Conservation (phyloP, 2,329 filamentous ascomycete species). For the Alternaria viburni region DNA sequence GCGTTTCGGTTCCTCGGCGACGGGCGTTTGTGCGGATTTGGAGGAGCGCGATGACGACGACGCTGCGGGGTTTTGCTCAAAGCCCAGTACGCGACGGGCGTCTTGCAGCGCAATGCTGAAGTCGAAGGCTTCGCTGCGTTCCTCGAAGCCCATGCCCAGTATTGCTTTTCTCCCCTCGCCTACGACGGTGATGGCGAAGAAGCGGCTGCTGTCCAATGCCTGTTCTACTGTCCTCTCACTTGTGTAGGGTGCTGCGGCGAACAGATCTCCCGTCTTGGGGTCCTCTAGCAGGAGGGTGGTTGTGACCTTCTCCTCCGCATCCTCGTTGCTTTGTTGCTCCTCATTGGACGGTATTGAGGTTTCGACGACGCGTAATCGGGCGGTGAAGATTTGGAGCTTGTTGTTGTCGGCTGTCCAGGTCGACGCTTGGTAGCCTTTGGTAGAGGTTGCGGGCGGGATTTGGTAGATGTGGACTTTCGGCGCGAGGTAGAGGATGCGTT, state of each 20-base stretch:
- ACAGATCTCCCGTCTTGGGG: constrained; percentile 72
- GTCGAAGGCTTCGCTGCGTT: constrained; percentile 84
- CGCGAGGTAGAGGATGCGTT: constrained; percentile 81
- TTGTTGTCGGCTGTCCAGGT: constrained; percentile 74
- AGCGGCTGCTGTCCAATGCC: constrained; percentile 78
- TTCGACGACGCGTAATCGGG: constrained; percentile 78
- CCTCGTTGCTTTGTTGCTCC: constrained; percentile 39
- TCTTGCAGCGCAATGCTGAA: constrained; percentile 83
- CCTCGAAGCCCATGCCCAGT: constrained; percentile 86
- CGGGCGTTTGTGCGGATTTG: constrained; percentile 4
- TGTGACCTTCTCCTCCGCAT: constrained; percentile 64
- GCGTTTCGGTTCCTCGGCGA: constrained; percentile 62
- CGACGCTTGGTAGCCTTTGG: constrained; percentile 78
- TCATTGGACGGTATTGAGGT: constrained; percentile 62
- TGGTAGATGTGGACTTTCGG: constrained; percentile 82
- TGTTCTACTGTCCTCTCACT: constrained; percentile 71
- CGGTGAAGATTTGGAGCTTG: constrained; percentile 81
- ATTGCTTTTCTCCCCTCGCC: constrained; percentile 79
- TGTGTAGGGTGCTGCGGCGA: constrained; percentile 83
- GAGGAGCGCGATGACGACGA: constrained; percentile 12
- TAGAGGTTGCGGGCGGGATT: constrained; percentile 79
- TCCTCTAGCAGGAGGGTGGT: constrained; percentile 83
- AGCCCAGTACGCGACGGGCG: constrained; percentile 71
- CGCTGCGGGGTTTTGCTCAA: constrained; percentile 54
- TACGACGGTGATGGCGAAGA: constrained; percentile 83